A percentile compares a stretch with the other conserved stretches of the same genome.
Conservation (phyloP, 495 filamentous ascomycete genomes). For the Podospora didyma region DNA sequence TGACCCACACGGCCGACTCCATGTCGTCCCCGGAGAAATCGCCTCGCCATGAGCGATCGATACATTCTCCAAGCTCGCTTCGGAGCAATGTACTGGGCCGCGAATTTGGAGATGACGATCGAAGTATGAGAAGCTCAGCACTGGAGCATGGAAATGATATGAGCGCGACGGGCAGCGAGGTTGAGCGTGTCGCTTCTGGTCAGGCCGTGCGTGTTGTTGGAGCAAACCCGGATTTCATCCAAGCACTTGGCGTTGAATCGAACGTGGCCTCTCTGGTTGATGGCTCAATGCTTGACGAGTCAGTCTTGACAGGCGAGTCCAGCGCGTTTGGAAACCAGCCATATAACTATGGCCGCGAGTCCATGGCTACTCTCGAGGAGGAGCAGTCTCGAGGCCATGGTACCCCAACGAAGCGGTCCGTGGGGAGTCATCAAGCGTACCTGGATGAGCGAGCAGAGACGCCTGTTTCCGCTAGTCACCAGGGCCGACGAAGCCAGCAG, state of each 20-base stretch:
- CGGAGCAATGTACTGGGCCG: conserved; percentile 38
- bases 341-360: conserved; percentile 32
- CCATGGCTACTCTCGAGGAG: conserved; percentile 34
- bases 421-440: conserved; percentile 27
- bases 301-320: conserved; percentile 56
- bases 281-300: conserved; percentile 77
- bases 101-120: conserved; percentile 37
- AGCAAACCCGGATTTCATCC: conserved; percentile 71
- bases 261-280: conserved; percentile 84
- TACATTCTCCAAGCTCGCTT: conserved; percentile 32
- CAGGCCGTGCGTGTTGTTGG: conserved; percentile 65
- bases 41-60: conserved; percentile 24
- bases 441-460: conserved; percentile 24
- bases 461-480: conserved; percentile 20
- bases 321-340: conserved; percentile 26
- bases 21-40: conserved; percentile 38
- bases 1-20: conserved; percentile 44
- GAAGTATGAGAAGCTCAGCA: conserved; percentile 37
- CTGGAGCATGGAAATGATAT: conserved; percentile 56
- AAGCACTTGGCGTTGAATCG: conserved; percentile 74
- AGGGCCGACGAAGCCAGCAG: no score
- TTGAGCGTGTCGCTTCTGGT: conserved; percentile 58
- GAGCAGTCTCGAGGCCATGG: conserved; percentile 20
- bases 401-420: conserved; percentile 36
- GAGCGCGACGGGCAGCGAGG: conserved; percentile 66